Percentiles rank a stretch among this genome's conserved stretches.
Evolutionary conservation across 345 rosid species (phyloP).

Genomic region (Kandelia obovata): DNA sequence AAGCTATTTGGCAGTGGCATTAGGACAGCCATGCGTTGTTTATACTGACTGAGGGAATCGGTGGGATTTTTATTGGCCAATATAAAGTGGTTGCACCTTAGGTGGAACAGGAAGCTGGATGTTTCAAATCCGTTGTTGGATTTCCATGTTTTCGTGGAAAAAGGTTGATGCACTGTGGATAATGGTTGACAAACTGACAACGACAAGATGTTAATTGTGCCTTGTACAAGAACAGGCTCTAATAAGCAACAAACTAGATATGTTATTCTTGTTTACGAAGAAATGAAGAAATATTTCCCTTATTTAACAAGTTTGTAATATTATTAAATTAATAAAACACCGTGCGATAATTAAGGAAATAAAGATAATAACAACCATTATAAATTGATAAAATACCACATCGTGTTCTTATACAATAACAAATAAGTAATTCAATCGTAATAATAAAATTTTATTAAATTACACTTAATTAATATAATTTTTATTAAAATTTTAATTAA

Average conservation of each 20-base stretch:
- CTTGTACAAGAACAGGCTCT: background rate
- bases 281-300: background rate
- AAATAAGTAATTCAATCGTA: no score
- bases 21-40: constrained; percentile 29
- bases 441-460: no score
- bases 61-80: constrained; percentile 46
- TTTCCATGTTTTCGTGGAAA: background rate
- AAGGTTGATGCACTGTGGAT: constrained; percentile 2
- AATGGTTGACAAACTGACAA: background rate
- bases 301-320: no score
- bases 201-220: background rate
- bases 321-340: no score
- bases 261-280: background rate
- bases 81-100: constrained; percentile 15
- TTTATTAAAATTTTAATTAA: no score
- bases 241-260: background rate
- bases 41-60: constrained; percentile 26
- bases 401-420: no score
- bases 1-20: constrained; percentile 19
- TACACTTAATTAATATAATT: no score
- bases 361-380: no score
- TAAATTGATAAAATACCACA: no score
- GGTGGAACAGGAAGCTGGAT: constrained; percentile 13
- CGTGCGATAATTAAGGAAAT: no score
- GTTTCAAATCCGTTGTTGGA: no score